Percentiles rank a stretch among this genome's conserved stretches.
Conservation (phyloP, 495 filamentous ascomycete genomes). For the Penicillium antarcticum region DNA sequence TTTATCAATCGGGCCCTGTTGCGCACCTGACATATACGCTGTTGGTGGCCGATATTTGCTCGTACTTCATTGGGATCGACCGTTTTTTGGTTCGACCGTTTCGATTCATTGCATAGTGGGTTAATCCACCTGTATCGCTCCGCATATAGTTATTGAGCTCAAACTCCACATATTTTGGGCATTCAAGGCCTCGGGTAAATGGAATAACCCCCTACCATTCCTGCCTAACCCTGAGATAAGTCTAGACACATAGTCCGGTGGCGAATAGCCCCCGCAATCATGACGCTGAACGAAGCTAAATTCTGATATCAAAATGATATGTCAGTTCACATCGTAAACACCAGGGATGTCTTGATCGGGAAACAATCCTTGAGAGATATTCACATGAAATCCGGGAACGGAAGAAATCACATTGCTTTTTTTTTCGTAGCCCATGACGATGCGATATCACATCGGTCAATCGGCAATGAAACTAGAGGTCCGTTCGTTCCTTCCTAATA, state of each 20-base stretch:
- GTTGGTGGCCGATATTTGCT: not conserved
- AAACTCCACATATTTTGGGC: too few relatives aligned
- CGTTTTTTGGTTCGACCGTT: not conserved
- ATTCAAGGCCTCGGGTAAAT: too few relatives aligned
- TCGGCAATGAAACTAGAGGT: not conserved
- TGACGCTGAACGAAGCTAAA: not conserved
- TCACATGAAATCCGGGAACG: too few relatives aligned
- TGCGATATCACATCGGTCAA: not conserved
- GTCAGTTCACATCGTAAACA: slow-evolving; percentile 3
- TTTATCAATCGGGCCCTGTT: not conserved
- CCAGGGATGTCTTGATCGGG: too few relatives aligned
- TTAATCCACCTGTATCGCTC: too few relatives aligned
- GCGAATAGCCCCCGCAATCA: not conserved
- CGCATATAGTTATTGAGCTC: too few relatives aligned
- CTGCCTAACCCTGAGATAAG: not conserved
- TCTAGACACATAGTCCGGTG: not conserved
- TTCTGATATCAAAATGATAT: slow-evolving; percentile 9
- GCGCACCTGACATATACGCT: not conserved
- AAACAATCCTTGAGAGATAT: too few relatives aligned
- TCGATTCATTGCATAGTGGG: not conserved
- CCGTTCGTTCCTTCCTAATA: slow-evolving; percentile 3
- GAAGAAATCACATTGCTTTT: too few relatives aligned
- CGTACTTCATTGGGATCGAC: not conserved
- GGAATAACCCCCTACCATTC: not conserved
- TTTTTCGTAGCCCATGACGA: not conserved